phyloP scores from a whole-genome alignment of 768 basidiomycete genomes.

The Termitomyces sp. region DNA sequence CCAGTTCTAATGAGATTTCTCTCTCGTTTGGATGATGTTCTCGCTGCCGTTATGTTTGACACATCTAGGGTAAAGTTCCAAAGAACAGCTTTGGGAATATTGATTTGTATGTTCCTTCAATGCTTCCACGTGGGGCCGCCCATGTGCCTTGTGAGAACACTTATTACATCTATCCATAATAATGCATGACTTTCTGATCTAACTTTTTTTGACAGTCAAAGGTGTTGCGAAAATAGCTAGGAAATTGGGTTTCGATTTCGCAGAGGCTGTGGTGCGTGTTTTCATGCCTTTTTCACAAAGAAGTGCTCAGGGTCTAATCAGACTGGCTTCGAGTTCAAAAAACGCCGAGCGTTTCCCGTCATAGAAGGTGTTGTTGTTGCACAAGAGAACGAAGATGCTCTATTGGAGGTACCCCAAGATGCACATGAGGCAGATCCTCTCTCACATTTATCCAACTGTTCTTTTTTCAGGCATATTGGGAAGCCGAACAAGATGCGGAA shows the following conservation, averaged over 20 bases:
- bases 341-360: constrained; percentile 81
- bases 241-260: constrained; percentile 82
- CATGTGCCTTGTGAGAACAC: constrained; percentile 86
- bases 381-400: constrained; percentile 62
- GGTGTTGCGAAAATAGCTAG: constrained; percentile 86
- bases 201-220: constrained; percentile 49
- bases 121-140: constrained; percentile 84
- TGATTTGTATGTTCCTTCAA: constrained; percentile 90
- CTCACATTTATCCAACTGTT: constrained; percentile 4
- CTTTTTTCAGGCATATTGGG: constrained; percentile 70
- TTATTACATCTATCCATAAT: neutral
- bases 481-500: constrained; percentile 70
- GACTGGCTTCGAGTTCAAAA: constrained; percentile 97
- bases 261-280: constrained; percentile 87
- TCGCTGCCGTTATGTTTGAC: neutral
- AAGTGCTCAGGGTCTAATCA: constrained; percentile 23
- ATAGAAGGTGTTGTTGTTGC: constrained; percentile 86
- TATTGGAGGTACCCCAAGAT: constrained; percentile 62
- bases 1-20: neutral
- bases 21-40: neutral
- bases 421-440: constrained; percentile 1
- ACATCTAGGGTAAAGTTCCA: constrained; percentile 76
- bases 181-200: constrained; percentile 1
- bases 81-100: constrained; percentile 98
- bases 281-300: neutral